Evolutionary conservation across 805 yeast genomes (phyloP), one percentile per base, ranked within the genome.

Genomic region (Lachancea mirantina): DNA sequence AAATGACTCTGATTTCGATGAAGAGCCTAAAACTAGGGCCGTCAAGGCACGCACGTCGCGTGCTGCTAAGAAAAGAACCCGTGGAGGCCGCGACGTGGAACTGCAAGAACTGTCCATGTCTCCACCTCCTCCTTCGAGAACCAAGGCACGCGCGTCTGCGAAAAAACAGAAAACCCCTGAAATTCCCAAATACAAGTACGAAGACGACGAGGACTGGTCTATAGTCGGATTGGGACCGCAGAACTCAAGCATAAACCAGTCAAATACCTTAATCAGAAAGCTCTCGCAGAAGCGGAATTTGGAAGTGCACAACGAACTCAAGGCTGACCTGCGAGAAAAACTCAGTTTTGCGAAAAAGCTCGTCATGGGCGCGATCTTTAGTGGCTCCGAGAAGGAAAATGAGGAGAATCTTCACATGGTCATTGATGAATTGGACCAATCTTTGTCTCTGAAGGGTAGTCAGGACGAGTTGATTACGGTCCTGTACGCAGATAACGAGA

Each of bases 171-270:
- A 36, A 22, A 20, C 14, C 8, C 38, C 37, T 2, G 28, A 38
- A 14, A 27, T 38, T 8, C 37, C 27, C 3, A 41, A 36, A 29
- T 56, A 50, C 33, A 38, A 44, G 25, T 56, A 49, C 29, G 57
- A 53, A 8, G 55, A 52, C 35, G 61, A 56, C 34, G 58, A 43
- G 26, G 52, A 55, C 41, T 53, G 59, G 59, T 32, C 43, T 11
- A 30, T 49, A 6, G 54, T 55, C 3, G 61, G 61, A 3, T 28
- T 51, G 37, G 61, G 61, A 4, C 56, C 58, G 6, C 61, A 56
- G 36, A 56, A 56, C 37, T 24, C 41, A 10, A 36, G 48, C 3
- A 23, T 53, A 1, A 37, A 42, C 8, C 17, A 39, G 8, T 13
- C 33, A 16, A 36, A 43, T 4, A 45, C 51, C 28, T 25, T 55